These are phyloP conservation scores for Stenogyne calaminthoides DNA, from an alignment of 305 asterid species.

Conservation along the genomic window DNA sequence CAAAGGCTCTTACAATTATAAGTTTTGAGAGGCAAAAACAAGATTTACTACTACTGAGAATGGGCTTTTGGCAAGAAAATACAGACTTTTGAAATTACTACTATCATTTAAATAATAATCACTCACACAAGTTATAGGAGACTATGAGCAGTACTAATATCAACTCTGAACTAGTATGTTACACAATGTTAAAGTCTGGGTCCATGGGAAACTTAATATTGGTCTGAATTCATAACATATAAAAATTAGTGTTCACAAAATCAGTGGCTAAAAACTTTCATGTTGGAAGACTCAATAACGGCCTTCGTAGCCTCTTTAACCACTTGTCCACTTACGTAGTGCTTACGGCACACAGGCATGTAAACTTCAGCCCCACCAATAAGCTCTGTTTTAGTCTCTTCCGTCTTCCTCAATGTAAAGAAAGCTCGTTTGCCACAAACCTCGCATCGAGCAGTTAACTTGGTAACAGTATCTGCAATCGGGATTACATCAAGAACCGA, in stretches of 20 bases:
- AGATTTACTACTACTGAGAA: neutral
- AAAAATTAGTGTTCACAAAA: neutral
- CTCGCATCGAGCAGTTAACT: conserved; percentile 76
- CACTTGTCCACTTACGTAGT: conserved; percentile 81
- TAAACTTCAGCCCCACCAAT: conserved; percentile 86
- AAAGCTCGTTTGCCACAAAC: conserved; percentile 72
- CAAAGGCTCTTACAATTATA: no score
- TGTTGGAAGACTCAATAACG: conserved; percentile 54
- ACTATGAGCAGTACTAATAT: neutral
- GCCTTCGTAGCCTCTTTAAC: conserved; percentile 73
- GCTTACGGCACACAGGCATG: conserved; percentile 92
- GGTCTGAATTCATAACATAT: neutral
- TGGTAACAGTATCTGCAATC: conserved; percentile 80
- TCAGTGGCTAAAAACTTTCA: conserved; percentile 26
- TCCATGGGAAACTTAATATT: neutral
- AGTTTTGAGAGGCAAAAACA: no score
- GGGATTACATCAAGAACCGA: conserved; percentile 84
- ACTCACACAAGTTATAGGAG: neutral
- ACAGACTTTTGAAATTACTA: neutral
- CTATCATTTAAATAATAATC: neutral
- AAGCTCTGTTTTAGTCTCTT: conserved; percentile 64
- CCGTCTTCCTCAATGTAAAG: conserved; percentile 86
- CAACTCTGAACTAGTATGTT: neutral
- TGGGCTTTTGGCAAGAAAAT: neutral
- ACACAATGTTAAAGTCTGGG: neutral